Evolutionary conservation across 768 basidiomycete genomes (phyloP).

Genomic region (Collybiopsis confluens): DNA sequence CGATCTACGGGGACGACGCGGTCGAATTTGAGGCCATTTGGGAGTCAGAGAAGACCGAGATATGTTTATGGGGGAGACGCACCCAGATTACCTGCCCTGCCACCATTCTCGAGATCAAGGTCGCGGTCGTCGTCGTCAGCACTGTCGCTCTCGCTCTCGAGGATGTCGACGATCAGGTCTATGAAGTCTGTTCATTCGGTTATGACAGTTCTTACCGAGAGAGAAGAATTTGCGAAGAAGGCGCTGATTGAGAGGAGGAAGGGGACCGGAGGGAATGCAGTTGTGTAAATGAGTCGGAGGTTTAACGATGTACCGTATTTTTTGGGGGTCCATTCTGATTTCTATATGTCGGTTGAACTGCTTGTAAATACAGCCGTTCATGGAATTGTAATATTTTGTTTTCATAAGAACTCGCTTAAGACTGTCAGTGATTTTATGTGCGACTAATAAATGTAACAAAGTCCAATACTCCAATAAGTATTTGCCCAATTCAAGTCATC

Average conservation of each 20-base stretch:
- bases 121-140: not conserved
- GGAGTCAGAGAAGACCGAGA: not conserved
- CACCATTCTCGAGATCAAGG: not conserved
- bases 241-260: constrained; percentile 4
- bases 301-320: too few species aligned
- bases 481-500: too few species aligned
- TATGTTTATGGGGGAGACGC: not conserved
- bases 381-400: too few species aligned
- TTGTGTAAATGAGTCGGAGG: too few species aligned
- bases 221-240: constrained; percentile 6
- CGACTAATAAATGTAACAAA: too few species aligned
- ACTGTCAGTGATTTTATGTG: too few species aligned
- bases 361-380: too few species aligned
- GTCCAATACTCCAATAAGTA: too few species aligned
- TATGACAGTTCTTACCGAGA: not conserved
- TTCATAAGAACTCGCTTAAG: too few species aligned
- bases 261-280: too few species aligned
- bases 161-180: constrained; percentile 3
- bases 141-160: not conserved
- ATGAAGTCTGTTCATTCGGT: not conserved
- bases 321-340: too few species aligned
- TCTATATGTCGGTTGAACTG: too few species aligned
- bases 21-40: not conserved
- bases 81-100: not conserved
- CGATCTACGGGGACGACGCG: not conserved